These are phyloP conservation scores for Fomitopsis serialis DNA, from an alignment of 768 basidiomycete species.

Conservation along the genomic window DNA sequence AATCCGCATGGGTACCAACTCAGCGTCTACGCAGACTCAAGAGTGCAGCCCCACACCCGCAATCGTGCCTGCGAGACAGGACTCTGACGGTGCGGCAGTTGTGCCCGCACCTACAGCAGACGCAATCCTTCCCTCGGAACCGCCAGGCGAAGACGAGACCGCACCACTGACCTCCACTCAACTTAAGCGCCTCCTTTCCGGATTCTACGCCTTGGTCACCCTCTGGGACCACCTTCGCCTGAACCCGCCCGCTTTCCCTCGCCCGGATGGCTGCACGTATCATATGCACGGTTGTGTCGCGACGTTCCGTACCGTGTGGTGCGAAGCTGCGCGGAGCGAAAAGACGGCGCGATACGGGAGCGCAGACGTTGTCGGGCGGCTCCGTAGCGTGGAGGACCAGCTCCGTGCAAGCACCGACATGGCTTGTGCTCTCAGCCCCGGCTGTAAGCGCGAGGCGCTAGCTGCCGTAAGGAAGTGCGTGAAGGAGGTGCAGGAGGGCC, in stretches of 20 bases:
- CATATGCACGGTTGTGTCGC: slow-evolving; percentile 31
- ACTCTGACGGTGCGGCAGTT: neutral
- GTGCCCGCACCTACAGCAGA: neutral
- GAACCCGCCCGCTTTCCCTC: slow-evolving; percentile 26
- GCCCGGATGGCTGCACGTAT: slow-evolving; percentile 27
- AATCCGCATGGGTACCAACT: neutral
- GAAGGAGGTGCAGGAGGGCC: slow-evolving; percentile 13
- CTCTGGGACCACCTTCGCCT: slow-evolving; percentile 28
- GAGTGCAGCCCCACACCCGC: neutral
- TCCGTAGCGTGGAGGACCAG: slow-evolving; percentile 26
- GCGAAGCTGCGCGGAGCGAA: slow-evolving; percentile 20
- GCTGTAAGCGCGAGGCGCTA: slow-evolving; percentile 31
- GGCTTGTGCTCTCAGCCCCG: slow-evolving; percentile 26
- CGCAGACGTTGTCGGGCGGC: slow-evolving; percentile 32
- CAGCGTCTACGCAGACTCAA: neutral
- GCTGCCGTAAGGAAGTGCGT: slow-evolving; percentile 24
- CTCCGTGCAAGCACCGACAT: slow-evolving; percentile 29
- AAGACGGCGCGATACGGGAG: slow-evolving; percentile 19
- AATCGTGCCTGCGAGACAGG: slow-evolving; percentile 2
- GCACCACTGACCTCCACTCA: slow-evolving; percentile 24
- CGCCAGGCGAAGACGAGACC: slow-evolving; percentile 4
- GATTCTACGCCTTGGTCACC: slow-evolving; percentile 29
- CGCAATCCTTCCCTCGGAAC: neutral
- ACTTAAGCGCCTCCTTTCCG: slow-evolving; percentile 27
- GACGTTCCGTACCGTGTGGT: slow-evolving; percentile 34